Percentiles rank a stretch among this genome's conserved stretches.
phyloP scores from a whole-genome alignment of 805 yeast species.

The Brettanomyces sp. region DNA sequence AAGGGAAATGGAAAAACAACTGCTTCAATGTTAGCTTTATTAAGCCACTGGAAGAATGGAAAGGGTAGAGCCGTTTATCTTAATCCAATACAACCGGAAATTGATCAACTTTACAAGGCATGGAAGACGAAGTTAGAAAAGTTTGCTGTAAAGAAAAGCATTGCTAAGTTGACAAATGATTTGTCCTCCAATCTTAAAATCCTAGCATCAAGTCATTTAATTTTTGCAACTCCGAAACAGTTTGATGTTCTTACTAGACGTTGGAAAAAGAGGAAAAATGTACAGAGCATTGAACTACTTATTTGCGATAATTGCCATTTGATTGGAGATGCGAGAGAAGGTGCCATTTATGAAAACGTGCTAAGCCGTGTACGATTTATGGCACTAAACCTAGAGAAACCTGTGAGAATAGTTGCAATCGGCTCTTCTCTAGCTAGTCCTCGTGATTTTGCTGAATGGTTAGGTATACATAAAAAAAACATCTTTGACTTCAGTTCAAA shows the following conservation, averaged over 20 bases:
- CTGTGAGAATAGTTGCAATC: constrained; percentile 58
- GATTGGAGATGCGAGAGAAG: constrained; percentile 48
- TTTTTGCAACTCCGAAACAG: constrained; percentile 72
- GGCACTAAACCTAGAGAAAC: constrained; percentile 50
- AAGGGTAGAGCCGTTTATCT: constrained; percentile 67
- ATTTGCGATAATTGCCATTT: constrained; percentile 68
- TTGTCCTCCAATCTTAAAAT: constrained; percentile 42
- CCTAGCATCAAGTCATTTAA: constrained; percentile 52
- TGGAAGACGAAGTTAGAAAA: constrained; percentile 47
- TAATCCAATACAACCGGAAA: constrained; percentile 48
- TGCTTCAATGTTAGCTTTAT: constrained; percentile 62
- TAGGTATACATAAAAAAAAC: constrained; percentile 55
- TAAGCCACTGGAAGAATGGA: constrained; percentile 63
- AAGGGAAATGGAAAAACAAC: constrained; percentile 71
- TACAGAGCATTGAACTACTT: constrained; percentile 58
- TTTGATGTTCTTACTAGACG: constrained; percentile 66
- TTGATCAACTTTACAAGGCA: constrained; percentile 34
- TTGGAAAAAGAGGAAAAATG: constrained; percentile 71
- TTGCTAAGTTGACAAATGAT: constrained; percentile 54
- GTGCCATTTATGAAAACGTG: constrained; percentile 59
- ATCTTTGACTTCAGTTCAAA: constrained; percentile 64
- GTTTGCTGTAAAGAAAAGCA: constrained; percentile 47
- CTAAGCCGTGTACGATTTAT: constrained; percentile 67
- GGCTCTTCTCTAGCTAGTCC: constrained; percentile 65
- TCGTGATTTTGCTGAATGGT: constrained; percentile 77